phyloP scores from a whole-genome alignment of 768 basidiomycete species.

The Psilocybe subaeruginosa region DNA sequence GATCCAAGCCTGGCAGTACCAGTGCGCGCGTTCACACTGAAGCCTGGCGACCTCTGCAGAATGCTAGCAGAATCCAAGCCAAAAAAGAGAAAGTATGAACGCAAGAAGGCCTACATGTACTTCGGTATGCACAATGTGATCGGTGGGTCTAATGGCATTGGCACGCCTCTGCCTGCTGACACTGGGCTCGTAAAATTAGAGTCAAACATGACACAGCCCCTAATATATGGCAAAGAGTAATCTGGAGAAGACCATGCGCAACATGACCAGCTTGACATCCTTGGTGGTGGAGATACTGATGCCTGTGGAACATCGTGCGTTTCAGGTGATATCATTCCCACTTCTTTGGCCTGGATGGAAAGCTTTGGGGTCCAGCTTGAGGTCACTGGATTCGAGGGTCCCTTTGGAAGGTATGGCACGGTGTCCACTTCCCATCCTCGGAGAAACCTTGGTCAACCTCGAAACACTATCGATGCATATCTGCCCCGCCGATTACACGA shows the following conservation, averaged over 20 bases:
- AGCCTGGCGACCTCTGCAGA: neutral
- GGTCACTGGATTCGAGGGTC: neutral
- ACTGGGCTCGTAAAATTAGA: neutral
- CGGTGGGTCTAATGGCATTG: neutral
- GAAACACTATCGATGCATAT: neutral
- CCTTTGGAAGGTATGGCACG: conserved; percentile 1
- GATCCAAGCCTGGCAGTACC: neutral
- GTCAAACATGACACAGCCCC: neutral
- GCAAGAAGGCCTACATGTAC: neutral
- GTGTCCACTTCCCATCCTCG: neutral
- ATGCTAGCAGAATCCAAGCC: neutral
- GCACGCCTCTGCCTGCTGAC: neutral
- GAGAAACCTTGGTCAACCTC: neutral
- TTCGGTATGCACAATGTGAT: neutral
- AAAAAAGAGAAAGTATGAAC: neutral
- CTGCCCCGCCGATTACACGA: neutral
- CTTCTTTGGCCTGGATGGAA: conserved; percentile 1
- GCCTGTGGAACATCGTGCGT: neutral
- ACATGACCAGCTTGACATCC: neutral
- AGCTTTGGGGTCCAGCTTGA: neutral
- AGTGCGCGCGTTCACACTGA: conserved; percentile 4
- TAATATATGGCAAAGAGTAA: neutral
- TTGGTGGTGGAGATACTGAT: neutral
- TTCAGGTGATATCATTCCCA: neutral
- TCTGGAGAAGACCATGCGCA: neutral